These are phyloP conservation scores for Coemansia sp. DNA, from an alignment of 192 early-diverging fungal species.

Conservation along the genomic window DNA sequence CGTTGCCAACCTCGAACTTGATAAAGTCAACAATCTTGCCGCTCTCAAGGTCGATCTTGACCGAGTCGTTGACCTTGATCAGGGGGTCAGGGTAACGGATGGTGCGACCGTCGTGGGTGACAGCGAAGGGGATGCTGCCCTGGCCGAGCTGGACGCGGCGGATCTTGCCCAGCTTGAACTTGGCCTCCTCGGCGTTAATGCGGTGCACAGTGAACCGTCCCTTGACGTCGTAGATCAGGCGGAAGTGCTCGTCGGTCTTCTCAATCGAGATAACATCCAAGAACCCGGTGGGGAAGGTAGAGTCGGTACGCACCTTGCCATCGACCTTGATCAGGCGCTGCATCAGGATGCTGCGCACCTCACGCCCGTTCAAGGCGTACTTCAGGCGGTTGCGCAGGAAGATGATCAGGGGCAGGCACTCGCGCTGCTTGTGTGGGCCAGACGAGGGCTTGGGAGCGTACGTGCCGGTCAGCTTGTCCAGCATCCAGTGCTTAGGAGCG, in stretches of 20 bases:
- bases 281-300: slow-evolving; percentile 95
- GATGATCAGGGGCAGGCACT: slow-evolving; percentile 96
- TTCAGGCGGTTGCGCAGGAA: slow-evolving; percentile 99
- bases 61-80: slow-evolving; percentile 99
- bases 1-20: slow-evolving; percentile 98
- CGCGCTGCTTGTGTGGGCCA: slow-evolving; percentile 99
- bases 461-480: slow-evolving; percentile 99
- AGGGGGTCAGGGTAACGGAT: slow-evolving; percentile 99
- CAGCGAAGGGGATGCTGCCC: slow-evolving; percentile 93
- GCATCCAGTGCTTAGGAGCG: slow-evolving; percentile 99
- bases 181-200: slow-evolving; percentile 96
- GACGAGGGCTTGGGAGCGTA: slow-evolving; percentile 90
- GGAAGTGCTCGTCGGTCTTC: slow-evolving; percentile 98
- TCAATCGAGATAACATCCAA: slow-evolving; percentile 72
- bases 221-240: slow-evolving; percentile 99
- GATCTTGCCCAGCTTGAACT: slow-evolving; percentile 99
- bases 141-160: slow-evolving; percentile 91
- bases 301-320: slow-evolving; percentile 96
- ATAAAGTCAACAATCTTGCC: slow-evolving; percentile 90
- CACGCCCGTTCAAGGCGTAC: slow-evolving; percentile 97
- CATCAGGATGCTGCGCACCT: slow-evolving; percentile 95
- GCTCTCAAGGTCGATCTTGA: slow-evolving; percentile 93
- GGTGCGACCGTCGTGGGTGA: slow-evolving; percentile 99
- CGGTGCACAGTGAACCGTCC: slow-evolving; percentile 99
- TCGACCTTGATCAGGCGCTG: slow-evolving; percentile 99